Conservation (phyloP, 352 stramenopile genomes). For the Globisporangium paddicum region DNA sequence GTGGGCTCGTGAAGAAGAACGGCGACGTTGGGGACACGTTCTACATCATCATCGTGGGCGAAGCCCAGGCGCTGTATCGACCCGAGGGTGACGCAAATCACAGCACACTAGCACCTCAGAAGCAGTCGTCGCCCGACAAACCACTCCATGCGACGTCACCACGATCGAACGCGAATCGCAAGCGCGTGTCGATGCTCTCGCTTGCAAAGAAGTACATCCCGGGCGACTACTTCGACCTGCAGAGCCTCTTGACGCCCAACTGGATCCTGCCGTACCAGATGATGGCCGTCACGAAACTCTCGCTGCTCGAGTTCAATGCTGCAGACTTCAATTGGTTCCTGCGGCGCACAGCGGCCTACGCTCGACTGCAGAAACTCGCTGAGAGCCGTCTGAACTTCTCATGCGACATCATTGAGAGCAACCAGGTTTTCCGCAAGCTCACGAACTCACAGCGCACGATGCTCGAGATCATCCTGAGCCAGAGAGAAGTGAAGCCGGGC, state of each 20-base stretch:
- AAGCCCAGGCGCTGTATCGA: constrained; percentile 51
- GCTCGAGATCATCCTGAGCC: constrained; percentile 75
- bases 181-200: constrained; percentile 57
- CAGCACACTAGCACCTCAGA: background rate
- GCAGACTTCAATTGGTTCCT: constrained; percentile 87
- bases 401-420: constrained; percentile 76
- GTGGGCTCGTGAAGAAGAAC: constrained; percentile 39
- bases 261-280: constrained; percentile 61
- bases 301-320: constrained; percentile 74
- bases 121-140: constrained; percentile 6
- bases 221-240: constrained; percentile 88
- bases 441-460: constrained; percentile 81
- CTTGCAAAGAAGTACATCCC: constrained; percentile 73
- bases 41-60: constrained; percentile 82
- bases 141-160: constrained; percentile 8
- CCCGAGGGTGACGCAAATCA: constrained; percentile 8
- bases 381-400: constrained; percentile 76
- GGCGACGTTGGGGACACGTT: constrained; percentile 58
- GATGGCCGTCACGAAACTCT: constrained; percentile 62
- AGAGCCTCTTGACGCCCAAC: constrained; percentile 71
- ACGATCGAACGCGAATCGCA: constrained; percentile 24
- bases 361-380: constrained; percentile 66
- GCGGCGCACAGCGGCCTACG: constrained; percentile 56
- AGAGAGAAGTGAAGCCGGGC: constrained; percentile 48
- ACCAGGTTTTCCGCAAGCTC: constrained; percentile 77